Base-by-base conservation (phyloP, 805 yeast species). In the Komagataella phaffii region DNA sequence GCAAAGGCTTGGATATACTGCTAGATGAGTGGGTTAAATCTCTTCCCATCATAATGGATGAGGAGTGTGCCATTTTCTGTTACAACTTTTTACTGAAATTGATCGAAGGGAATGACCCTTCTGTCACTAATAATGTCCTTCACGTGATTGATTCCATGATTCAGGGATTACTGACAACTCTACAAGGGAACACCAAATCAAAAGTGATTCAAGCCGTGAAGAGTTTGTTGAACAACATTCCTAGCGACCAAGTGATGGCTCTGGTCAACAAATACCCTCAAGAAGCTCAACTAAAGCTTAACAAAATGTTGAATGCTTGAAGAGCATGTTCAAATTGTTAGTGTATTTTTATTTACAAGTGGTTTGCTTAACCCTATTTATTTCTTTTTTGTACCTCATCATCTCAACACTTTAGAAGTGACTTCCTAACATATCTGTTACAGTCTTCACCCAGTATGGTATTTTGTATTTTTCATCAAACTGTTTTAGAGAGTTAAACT, bases 31-130 rank as follows among this genome's bases (percentile, higher is more conserved):
- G 98, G 98, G 70, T 93, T 51, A 75, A 76, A 55, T 75, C 88
- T 8, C 76, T 93, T 57, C 99, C 98, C 19, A 77, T 91, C 46
- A 67, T 81, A 19, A 85, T 80, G 58, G 97, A 93, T 64, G 85
- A 81, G 46, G 93, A 86, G 57, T 95, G 95, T 3, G 97, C 97
- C 3, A 81, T 88, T 14, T 88, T 76, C 64, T 81, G 88, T 17
- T 93, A 88, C 68, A 73, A 76, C 58, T 90, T 88, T 63, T 71
- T 90, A 56, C 70, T 81, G 7, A 85, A 83, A 54, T 71, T 90
- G 60, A 83, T 89, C 46, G 83, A 82, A 50, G 75, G 74, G 51
- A 75, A 78, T 50, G 89, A 88, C 55, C 76, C 83, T 7, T 70
- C 76, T 3, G 77, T 87, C 43, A 62, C 68, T 4, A 63, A 63